These are phyloP conservation scores for Camillea tinctor DNA, from an alignment of 2,329 filamentous ascomycete species.

Conservation along the genomic window DNA sequence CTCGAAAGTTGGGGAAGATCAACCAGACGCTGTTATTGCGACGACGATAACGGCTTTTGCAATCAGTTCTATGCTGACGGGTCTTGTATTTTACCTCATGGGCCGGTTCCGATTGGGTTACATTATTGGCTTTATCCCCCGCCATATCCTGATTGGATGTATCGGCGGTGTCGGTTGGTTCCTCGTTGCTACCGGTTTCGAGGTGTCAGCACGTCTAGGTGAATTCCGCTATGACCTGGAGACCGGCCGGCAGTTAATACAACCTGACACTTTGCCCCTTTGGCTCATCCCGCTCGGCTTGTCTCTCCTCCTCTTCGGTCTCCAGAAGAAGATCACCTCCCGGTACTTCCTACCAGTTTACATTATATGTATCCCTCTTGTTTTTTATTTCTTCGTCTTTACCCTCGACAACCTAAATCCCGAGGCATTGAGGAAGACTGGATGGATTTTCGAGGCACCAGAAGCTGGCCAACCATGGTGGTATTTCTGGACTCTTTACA, in stretches of 20 bases:
- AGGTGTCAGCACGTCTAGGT: constrained; percentile 86
- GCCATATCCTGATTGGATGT: constrained; percentile 94
- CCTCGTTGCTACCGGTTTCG: constrained; percentile 83
- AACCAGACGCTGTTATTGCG: constrained; percentile 82
- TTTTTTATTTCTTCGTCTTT: constrained; percentile 77
- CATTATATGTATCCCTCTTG: constrained; percentile 73
- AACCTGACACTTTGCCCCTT: constrained; percentile 70
- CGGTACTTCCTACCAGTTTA: constrained; percentile 85
- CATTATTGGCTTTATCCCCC: constrained; percentile 93
- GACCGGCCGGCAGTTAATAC: constrained; percentile 73
- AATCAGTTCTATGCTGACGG: constrained; percentile 86
- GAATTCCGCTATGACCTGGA: constrained; percentile 78
- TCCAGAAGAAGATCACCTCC: constrained; percentile 73
- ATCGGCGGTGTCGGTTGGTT: constrained; percentile 98
- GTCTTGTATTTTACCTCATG: constrained; percentile 87
- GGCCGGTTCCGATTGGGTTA: constrained; percentile 85
- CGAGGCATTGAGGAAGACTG: constrained; percentile 63
- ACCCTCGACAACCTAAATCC: constrained; percentile 67
- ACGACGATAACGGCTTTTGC: constrained; percentile 93
- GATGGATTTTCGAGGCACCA: constrained; percentile 91
- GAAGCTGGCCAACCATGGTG: constrained; percentile 88
- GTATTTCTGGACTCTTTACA: constrained; percentile 95
- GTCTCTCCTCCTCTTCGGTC: constrained; percentile 71
- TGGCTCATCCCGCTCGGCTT: constrained; percentile 81
- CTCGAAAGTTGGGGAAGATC: constrained; percentile 70